These are phyloP conservation scores for Cryptococcus neoformans DNA, from an alignment of 1,284 basidiomycete species.

Conservation along the genomic window DNA sequence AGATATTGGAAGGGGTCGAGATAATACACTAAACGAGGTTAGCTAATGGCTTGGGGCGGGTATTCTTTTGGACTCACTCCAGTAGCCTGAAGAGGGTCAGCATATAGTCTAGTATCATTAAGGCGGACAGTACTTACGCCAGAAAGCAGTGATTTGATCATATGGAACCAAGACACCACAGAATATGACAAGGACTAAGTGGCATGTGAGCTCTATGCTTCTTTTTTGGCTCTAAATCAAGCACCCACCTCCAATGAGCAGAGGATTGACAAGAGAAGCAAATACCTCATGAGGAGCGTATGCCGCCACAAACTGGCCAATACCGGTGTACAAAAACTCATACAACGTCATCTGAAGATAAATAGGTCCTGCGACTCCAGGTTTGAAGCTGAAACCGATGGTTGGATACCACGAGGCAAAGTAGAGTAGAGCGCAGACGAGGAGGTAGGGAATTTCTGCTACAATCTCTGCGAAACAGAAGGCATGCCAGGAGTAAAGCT, in stretches of 20 bases:
- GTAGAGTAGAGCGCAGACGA: constrained; percentile 51
- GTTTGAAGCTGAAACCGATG: constrained; percentile 46
- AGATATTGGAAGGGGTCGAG: constrained; percentile 66
- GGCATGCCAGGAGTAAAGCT: constrained; percentile 45
- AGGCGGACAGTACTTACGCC: constrained; percentile 8
- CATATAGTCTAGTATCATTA: too few species aligned
- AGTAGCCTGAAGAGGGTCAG: too few species aligned
- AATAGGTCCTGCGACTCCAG: constrained; percentile 32
- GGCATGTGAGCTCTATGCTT: neutral
- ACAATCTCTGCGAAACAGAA: constrained; percentile 42
- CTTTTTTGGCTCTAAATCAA: neutral
- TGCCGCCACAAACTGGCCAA: constrained; percentile 42
- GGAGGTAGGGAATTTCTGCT: constrained; percentile 52
- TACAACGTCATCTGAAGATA: constrained; percentile 33
- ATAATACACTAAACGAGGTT: constrained; percentile 58
- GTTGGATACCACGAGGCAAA: constrained; percentile 50
- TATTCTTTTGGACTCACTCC: too few species aligned
- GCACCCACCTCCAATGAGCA: constrained; percentile 2
- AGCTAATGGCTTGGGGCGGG: constrained; percentile 2
- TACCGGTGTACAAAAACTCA: constrained; percentile 40
- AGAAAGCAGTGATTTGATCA: constrained; percentile 28
- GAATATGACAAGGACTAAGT: constrained; percentile 21
- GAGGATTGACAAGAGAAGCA: constrained; percentile 9
- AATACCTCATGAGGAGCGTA: constrained; percentile 46
- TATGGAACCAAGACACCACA: constrained; percentile 33